phyloP scores from a whole-genome alignment of 805 yeast genomes.

The Saccharomycopsis sp. region DNA sequence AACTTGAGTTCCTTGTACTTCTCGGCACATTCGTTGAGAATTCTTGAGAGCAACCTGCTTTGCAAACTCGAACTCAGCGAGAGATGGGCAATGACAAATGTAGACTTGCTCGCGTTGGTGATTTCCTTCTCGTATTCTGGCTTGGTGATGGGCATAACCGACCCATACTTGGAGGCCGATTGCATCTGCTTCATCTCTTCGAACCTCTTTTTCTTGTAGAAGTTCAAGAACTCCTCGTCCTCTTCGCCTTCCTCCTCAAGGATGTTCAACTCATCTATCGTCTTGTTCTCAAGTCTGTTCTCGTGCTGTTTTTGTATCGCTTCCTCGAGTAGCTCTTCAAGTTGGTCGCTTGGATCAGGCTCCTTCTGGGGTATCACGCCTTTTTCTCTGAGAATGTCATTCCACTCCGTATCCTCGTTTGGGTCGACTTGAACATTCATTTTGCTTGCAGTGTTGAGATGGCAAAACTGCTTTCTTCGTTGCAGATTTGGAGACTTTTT shows the following conservation, averaged over 20 bases:
- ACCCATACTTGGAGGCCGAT: conserved; percentile 54
- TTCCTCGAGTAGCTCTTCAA: conserved; percentile 82
- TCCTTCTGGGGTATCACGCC: conserved; percentile 91
- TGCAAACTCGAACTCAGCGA: conserved; percentile 61
- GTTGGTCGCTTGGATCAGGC: conserved; percentile 75
- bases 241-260: conserved; percentile 90
- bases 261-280: conserved; percentile 74
- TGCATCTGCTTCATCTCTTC: conserved; percentile 59
- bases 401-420: conserved; percentile 97
- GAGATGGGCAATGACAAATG: conserved; percentile 69
- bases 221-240: conserved; percentile 79
- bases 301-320: conserved; percentile 75
- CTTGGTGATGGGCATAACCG: conserved; percentile 68
- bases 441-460: no score
- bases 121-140: conserved; percentile 83
- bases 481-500: not conserved
- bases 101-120: conserved; percentile 59
- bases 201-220: conserved; percentile 68
- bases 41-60: conserved; percentile 56
- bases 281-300: conserved; percentile 68
- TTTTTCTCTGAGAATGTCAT: conserved; percentile 81
- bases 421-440: conserved; percentile 79
- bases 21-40: conserved; percentile 50
- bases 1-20: conserved; percentile 78
- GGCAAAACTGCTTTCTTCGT: no score